Base-by-base conservation (phyloP, 2,329 filamentous ascomycete genomes). In the Colletotrichum eremochloae region DNA sequence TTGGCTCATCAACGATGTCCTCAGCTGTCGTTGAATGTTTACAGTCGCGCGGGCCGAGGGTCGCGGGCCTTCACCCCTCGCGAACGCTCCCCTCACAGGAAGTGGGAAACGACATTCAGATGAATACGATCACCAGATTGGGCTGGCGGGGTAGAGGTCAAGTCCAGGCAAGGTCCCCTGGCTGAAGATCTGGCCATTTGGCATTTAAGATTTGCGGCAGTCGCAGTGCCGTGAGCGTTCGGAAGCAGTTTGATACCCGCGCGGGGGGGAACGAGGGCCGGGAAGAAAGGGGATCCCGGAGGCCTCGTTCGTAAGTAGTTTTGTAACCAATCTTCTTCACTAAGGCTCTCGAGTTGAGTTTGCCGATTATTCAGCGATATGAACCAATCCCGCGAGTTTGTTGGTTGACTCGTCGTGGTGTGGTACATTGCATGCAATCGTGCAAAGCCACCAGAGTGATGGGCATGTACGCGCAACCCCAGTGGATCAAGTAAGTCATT, bases 391-490 rank as follows among this genome's bases (percentile, higher is more conserved):
- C 15, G 9, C 61, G 31, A 12, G n/a, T 52, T 40, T 63, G 46
- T 38, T 63, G 38, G 24, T 24, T 40, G 38, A 36, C 42, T n/a
- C 58, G 29, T 56, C 12, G 33, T 61, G 70, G 56, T 60, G 70
- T 40, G 24, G 48, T 48, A 48, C 44, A 48, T 48, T 48, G 44
- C 9, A 29, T 63, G 62, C 60, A 56, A 64, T 61, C 9, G 20
- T 63, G 62, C 60, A 56, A 64, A 65, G 66, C 67, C 53, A 65
- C 53, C 53, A 48, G 29, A 55, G 40, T 24, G 40, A 70, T 65
- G 70, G 67, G 33, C 42, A 42, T 61, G 55, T 48, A 70, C 61
- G 61, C 66, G 70, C 67, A 72, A 72, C 56, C 66, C 46, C 55
- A 50, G 55, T 48, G 57, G 61, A 52, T 53, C 55, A 36, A 72